Evolutionary conservation across 371 early-diverging fungal species (phyloP).

Genomic region (Mortierella sp.): DNA sequence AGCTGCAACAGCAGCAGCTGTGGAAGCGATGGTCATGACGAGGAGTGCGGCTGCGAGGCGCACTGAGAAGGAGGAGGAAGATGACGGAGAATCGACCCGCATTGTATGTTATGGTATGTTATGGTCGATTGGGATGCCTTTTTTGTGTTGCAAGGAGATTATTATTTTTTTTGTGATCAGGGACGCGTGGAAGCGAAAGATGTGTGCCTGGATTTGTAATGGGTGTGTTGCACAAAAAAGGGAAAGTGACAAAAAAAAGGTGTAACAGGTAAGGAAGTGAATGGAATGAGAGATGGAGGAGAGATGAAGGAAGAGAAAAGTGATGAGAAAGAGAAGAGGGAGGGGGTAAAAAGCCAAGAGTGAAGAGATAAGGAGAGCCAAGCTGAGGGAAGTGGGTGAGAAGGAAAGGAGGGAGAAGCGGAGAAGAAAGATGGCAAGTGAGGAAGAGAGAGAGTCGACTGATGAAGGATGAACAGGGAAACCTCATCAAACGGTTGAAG

Average conservation of each 20-base stretch:
- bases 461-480: neutral
- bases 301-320: neutral
- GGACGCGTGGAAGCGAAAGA: neutral
- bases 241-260: neutral
- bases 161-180: neutral
- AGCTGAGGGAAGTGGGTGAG: neutral
- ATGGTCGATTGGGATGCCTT: neutral
- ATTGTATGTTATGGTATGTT: neutral
- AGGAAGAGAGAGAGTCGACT: neutral
- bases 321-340: too few species aligned
- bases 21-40: neutral
- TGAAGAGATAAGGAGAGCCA: neutral
- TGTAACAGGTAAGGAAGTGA: too few species aligned
- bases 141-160: neutral
- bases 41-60: neutral
- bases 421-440: neutral
- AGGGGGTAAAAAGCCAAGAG: neutral
- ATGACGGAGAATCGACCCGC: neutral
- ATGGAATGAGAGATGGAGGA: neutral
- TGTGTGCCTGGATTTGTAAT: slow-evolving; percentile 2
- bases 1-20: neutral
- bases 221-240: neutral
- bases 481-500: neutral
- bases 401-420: neutral
- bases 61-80: neutral